phyloP scores from a whole-genome alignment of 176 grass and related monocot genomes.

The Rhynchospora pubera region DNA sequence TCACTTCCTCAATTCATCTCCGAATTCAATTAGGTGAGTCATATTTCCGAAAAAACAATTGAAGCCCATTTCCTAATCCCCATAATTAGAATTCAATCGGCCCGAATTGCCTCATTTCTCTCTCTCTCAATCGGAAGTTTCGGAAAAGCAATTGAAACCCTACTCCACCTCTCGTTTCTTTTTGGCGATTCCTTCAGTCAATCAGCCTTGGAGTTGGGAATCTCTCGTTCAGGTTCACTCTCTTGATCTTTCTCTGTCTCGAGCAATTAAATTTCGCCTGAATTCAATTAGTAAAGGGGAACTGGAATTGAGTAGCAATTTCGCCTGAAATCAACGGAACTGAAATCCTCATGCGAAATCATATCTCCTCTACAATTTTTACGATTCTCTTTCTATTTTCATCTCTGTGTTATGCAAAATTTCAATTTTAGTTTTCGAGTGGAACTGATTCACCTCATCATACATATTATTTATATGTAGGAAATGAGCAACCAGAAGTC shows the following conservation, averaged over 20 bases:
- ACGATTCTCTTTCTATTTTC: not conserved
- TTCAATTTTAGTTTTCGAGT: not conserved
- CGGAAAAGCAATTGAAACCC: not conserved
- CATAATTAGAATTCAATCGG: not conserved
- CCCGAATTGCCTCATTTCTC: not conserved
- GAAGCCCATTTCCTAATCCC: slow-evolving; percentile 1
- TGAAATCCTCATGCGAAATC: not conserved
- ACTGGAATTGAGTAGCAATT: not conserved
- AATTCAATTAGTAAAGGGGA: not conserved
- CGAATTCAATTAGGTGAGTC: not conserved
- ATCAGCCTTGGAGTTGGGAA: not conserved
- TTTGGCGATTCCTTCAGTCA: not conserved
- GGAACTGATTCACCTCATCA: not conserved
- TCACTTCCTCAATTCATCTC: not conserved
- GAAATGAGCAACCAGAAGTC: not conserved
- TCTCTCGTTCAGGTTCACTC: not conserved
- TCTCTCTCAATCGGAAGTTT: not conserved
- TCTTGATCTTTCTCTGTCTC: not conserved
- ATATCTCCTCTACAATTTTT: not conserved
- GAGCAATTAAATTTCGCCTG: not conserved
- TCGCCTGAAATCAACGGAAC: not conserved
- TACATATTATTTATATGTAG: not conserved
- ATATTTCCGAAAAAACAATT: not conserved
- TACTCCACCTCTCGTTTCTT: not conserved
- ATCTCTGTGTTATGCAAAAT: not conserved